Conservation (phyloP, 306 rosid genomes). For the Abrus precatorius region DNA sequence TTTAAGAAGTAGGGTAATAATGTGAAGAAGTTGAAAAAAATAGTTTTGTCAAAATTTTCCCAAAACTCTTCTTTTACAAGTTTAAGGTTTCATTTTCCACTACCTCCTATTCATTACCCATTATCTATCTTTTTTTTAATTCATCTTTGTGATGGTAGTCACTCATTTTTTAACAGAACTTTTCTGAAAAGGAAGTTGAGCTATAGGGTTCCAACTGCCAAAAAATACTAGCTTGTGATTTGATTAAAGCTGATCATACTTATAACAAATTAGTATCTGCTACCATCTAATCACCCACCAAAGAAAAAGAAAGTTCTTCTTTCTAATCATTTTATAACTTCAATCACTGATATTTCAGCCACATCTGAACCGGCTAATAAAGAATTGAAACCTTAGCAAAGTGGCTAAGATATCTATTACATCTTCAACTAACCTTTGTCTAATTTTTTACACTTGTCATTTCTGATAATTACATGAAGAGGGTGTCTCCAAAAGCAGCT, state of each 20-base stretch:
- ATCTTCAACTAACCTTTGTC: slow-evolving; percentile 49
- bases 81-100: slow-evolving; percentile 37
- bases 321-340: slow-evolving; percentile 55
- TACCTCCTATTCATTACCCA: slow-evolving; percentile 19
- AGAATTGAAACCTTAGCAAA: slow-evolving; percentile 49
- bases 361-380: slow-evolving; percentile 54
- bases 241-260: slow-evolving; percentile 60
- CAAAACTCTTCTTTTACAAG: slow-evolving; percentile 25
- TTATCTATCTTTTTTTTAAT: background rate
- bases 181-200: slow-evolving; percentile 48
- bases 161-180: slow-evolving; percentile 42
- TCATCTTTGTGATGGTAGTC: slow-evolving; percentile 30
- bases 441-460: background rate
- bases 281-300: slow-evolving; percentile 59
- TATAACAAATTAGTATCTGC: slow-evolving; percentile 52
- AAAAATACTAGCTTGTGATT: slow-evolving; percentile 53
- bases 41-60: no score
- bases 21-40: no score
- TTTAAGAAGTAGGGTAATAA: no score
- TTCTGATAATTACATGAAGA: slow-evolving; percentile 43
- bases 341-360: slow-evolving; percentile 54
- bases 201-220: slow-evolving; percentile 53
- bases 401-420: slow-evolving; percentile 54
- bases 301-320: slow-evolving; percentile 56
- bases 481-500: slow-evolving; percentile 44